Evolutionary conservation across 768 basidiomycete genomes (phyloP).

Genomic region (Chalciporus chontae): DNA sequence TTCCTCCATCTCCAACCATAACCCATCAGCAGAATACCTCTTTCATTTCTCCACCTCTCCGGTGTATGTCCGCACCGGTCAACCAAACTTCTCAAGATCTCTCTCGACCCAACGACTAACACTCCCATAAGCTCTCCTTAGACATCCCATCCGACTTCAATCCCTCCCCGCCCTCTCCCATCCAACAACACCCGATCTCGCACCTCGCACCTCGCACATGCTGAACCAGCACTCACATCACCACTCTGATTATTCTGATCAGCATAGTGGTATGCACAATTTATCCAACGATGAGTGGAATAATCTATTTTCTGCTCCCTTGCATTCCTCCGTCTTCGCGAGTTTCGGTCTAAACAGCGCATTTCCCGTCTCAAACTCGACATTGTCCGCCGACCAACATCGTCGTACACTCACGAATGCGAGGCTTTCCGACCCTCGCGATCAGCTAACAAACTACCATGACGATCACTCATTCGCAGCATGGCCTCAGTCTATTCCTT

Average conservation of each 20-base stretch:
- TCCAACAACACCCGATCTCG: slow-evolving; percentile 31
- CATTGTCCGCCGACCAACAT: slow-evolving; percentile 36
- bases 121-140: slow-evolving; percentile 29
- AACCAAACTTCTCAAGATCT: background rate
- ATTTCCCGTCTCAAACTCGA: slow-evolving; percentile 36
- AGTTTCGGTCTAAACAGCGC: slow-evolving; percentile 60
- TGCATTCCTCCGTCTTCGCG: slow-evolving; percentile 59
- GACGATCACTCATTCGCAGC: slow-evolving; percentile 22
- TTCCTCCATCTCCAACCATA: background rate
- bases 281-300: slow-evolving; percentile 45
- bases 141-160: background rate
- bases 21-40: background rate
- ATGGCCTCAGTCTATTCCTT: slow-evolving; percentile 24
- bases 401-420: slow-evolving; percentile 23
- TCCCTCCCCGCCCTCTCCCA: slow-evolving; percentile 15
- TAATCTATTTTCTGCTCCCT: slow-evolving; percentile 55
- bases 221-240: slow-evolving; percentile 13
- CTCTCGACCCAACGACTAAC: background rate
- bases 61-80: background rate
- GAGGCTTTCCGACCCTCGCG: slow-evolving; percentile 14
- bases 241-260: slow-evolving; percentile 13
- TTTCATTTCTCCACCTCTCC: background rate
- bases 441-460: slow-evolving; percentile 14
- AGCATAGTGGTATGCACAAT: slow-evolving; percentile 19
- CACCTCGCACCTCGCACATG: slow-evolving; percentile 18